These are phyloP conservation scores for Fusarium torulosum DNA, from an alignment of 2,329 filamentous ascomycete species.

Conservation along the genomic window DNA sequence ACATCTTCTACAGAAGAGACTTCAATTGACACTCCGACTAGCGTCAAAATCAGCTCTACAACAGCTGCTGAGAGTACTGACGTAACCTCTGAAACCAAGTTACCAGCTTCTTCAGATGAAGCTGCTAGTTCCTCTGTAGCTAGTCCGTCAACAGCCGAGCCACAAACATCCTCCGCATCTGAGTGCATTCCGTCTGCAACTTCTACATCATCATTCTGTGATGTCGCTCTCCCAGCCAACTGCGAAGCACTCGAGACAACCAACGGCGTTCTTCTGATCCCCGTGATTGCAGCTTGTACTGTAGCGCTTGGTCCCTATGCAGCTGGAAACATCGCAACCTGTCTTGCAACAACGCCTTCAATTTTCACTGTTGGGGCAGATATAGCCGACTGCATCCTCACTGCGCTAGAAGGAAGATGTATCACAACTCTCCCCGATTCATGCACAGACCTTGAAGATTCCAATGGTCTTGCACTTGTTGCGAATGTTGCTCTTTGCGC, in stretches of 20 bases:
- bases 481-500: background rate
- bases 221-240: background rate
- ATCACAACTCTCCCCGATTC: background rate
- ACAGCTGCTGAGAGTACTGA: background rate
- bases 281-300: background rate
- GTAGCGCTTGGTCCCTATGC: background rate
- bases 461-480: slow-evolving; percentile 8
- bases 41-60: background rate
- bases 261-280: background rate
- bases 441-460: background rate
- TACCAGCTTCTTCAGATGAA: background rate
- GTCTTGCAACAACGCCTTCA: background rate
- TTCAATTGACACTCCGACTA: background rate
- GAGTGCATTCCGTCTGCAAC: slow-evolving; percentile 1
- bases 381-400: background rate
- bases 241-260: background rate
- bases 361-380: background rate
- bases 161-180: background rate
- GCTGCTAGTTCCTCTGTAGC: background rate
- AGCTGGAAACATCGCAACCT: background rate
- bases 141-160: background rate
- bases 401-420: background rate
- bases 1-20: background rate
- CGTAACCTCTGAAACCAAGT: background rate
- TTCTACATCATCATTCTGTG: background rate